Evolutionary conservation across 345 rosid genomes (phyloP).

Genomic region (Anacardium occidentale): DNA sequence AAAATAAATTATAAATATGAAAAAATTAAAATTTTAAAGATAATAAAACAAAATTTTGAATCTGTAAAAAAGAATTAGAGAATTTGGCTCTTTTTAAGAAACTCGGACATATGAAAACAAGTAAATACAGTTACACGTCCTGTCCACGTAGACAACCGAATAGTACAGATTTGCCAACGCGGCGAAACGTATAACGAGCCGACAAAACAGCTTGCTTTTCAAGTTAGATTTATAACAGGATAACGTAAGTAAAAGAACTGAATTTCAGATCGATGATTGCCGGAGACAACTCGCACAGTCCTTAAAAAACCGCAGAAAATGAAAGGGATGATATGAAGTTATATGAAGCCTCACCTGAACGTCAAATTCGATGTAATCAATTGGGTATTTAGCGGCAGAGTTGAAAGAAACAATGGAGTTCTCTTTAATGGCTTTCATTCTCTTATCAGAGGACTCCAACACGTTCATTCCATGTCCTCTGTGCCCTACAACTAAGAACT

Average conservation of each 20-base stretch:
- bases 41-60: not conserved
- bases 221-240: too few species aligned
- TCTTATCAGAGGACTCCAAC: constrained; percentile 55
- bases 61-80: not conserved
- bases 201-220: not conserved
- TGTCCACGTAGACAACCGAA: constrained; percentile 7
- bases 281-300: not conserved
- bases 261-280: not conserved
- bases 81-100: not conserved
- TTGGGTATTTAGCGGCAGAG: constrained; percentile 62
- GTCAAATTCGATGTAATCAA: constrained; percentile 93
- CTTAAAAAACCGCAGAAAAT: not conserved
- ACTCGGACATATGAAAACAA: not conserved
- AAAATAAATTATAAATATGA: not conserved
- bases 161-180: constrained; percentile 19
- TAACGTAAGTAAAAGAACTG: too few species aligned
- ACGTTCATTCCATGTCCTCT: constrained; percentile 89
- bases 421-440: constrained; percentile 70
- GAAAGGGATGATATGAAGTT: not conserved
- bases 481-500: constrained; percentile 80
- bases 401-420: constrained; percentile 81
- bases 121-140: not conserved
- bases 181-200: constrained; percentile 23
- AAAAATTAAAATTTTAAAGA: not conserved
- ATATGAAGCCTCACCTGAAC: constrained; percentile 64